Evolutionary conservation across 2,329 filamentous ascomycete species (phyloP).

Genomic region (Clonostachys byssicola): DNA sequence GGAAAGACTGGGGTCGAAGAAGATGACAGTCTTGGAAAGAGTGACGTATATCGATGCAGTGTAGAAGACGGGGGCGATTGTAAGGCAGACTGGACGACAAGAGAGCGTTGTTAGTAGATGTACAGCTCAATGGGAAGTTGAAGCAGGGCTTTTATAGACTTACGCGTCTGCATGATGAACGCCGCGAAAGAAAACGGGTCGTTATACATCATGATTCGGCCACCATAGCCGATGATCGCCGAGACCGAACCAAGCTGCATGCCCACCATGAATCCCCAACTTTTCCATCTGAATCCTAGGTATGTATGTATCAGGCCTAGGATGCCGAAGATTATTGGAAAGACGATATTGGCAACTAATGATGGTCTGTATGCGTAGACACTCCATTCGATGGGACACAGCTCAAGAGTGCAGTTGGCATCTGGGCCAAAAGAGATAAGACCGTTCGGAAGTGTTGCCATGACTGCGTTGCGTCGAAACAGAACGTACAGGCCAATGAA

Average conservation of each 20-base stretch:
- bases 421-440: slow-evolving; percentile 34
- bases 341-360: slow-evolving; percentile 46
- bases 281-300: slow-evolving; percentile 41
- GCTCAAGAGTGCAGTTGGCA: slow-evolving; percentile 40
- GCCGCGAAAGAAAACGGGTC: slow-evolving; percentile 55
- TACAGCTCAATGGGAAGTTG: slow-evolving; percentile 15
- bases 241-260: slow-evolving; percentile 52
- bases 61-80: slow-evolving; percentile 41
- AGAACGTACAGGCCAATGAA: too few species aligned
- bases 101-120: too few species aligned
- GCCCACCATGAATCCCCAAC: slow-evolving; percentile 41
- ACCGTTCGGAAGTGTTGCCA: slow-evolving; percentile 7
- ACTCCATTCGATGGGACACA: slow-evolving; percentile 39
- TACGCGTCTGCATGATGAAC: slow-evolving; percentile 62
- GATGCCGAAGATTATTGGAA: slow-evolving; percentile 43
- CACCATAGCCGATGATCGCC: slow-evolving; percentile 60
- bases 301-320: slow-evolving; percentile 31
- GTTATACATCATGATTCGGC: slow-evolving; percentile 50
- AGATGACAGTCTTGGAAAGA: slow-evolving; percentile 37
- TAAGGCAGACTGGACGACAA: slow-evolving; percentile 44
- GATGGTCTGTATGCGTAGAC: slow-evolving; percentile 51
- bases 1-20: slow-evolving; percentile 31
- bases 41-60: slow-evolving; percentile 64
- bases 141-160: neutral
- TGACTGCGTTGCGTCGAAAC: too few species aligned